A percentile compares a stretch with the other conserved stretches of the same genome.
Evolutionary conservation across 2,329 filamentous ascomycete genomes (phyloP).

Genomic region (Dothideomycetes sp.): DNA sequence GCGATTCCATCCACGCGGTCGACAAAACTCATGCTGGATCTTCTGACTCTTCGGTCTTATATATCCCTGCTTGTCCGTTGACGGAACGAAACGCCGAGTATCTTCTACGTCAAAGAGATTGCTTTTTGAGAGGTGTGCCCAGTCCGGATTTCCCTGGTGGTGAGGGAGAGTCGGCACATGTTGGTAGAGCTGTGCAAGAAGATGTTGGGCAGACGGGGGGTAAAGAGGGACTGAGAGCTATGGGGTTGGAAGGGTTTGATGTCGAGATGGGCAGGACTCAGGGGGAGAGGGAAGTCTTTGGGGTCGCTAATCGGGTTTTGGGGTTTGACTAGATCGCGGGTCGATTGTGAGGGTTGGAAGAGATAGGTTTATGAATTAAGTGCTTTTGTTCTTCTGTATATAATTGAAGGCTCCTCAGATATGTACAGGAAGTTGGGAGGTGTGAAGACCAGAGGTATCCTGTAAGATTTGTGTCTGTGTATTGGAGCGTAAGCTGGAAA

Average conservation of each 20-base stretch:
- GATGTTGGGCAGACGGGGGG: constrained; percentile 31
- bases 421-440: too few relatives aligned
- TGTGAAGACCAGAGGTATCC: too few relatives aligned
- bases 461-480: too few relatives aligned
- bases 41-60: constrained; percentile 28
- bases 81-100: constrained; percentile 64
- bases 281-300: constrained; percentile 12
- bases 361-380: too few relatives aligned
- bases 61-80: constrained; percentile 73
- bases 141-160: constrained; percentile 43
- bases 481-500: too few relatives aligned
- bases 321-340: constrained; percentile 1
- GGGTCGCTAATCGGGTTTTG: constrained; percentile 8
- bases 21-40: constrained; percentile 59
- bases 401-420: too few relatives aligned
- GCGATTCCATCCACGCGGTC: constrained; percentile 61
- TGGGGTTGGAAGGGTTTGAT: constrained; percentile 12
- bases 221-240: constrained; percentile 16
- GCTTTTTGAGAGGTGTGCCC: constrained; percentile 51
- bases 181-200: constrained; percentile 26
- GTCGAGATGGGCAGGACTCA: neutral
- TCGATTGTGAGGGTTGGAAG: too few relatives aligned
- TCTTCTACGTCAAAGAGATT: constrained; percentile 55
- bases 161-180: constrained; percentile 46
- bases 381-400: too few relatives aligned